Evolutionary conservation across 73 alveolate genomes (phyloP).

Genomic region (Paramecium octaurelia): DNA sequence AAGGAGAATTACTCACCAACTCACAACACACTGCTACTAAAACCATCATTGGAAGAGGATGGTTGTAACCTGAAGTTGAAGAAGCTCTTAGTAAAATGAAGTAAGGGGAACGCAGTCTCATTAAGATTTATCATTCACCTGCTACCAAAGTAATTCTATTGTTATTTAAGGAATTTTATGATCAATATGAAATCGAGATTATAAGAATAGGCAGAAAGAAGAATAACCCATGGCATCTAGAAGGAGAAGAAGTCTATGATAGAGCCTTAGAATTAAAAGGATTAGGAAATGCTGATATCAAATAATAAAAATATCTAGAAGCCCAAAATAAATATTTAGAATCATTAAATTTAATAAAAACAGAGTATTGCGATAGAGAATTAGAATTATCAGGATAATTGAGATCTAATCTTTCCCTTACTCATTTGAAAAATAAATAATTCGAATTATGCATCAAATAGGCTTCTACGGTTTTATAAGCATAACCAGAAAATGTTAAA

Average conservation of each 20-base stretch:
- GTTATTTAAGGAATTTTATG: background rate
- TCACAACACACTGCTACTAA: constrained; percentile 25
- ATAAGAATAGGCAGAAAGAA: background rate
- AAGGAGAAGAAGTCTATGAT: background rate
- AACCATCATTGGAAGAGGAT: constrained; percentile 6
- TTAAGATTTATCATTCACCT: constrained; percentile 3
- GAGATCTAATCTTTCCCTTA: constrained; percentile 9
- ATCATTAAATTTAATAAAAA: constrained; percentile 17
- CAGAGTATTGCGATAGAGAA: constrained; percentile 20
- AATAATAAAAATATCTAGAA: constrained; percentile 4
- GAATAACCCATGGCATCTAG: constrained; percentile 47
- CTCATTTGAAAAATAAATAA: constrained; percentile 10
- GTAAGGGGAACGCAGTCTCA: constrained; percentile 6
- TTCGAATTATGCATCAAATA: background rate
- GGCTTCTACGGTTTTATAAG: background rate
- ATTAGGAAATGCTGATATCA: background rate
- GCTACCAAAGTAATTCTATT: background rate
- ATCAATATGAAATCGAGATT: constrained; percentile 12
- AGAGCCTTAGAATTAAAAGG: background rate
- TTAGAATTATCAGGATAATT: background rate
- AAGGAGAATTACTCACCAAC: background rate
- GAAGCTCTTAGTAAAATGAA: background rate
- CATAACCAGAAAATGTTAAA: background rate
- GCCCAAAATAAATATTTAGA: background rate
- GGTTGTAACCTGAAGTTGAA: background rate